phyloP scores from a whole-genome alignment of 139 green algal species.

The Limnomonas spitsbergensis region DNA sequence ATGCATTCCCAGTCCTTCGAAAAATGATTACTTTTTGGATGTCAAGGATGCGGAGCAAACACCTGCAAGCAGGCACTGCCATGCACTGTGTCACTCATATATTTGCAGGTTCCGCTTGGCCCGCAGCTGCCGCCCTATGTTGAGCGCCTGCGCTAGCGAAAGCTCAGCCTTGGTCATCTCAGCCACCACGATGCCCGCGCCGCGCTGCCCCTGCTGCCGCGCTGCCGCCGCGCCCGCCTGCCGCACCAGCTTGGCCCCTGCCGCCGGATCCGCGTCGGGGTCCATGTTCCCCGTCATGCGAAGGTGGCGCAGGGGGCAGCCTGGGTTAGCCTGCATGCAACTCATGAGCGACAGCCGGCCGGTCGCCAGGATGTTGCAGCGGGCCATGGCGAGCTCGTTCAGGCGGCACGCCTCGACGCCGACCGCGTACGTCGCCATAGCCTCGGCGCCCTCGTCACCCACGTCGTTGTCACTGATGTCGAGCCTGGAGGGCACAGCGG shows the following conservation, averaged over 20 bases:
- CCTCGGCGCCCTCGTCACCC: neutral
- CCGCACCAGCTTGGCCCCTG: constrained; percentile 3
- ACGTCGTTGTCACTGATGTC: constrained; percentile 7
- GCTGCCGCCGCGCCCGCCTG: neutral
- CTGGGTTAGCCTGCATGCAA: neutral
- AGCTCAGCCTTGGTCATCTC: constrained; percentile 2
- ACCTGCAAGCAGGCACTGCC: too few species aligned
- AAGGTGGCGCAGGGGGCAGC: constrained; percentile 1
- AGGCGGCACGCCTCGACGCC: neutral
- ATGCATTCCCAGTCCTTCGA: too few species aligned
- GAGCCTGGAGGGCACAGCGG: neutral
- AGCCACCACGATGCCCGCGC: neutral
- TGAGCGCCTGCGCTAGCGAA: constrained; percentile 10
- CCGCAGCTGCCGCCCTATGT: constrained; percentile 8
- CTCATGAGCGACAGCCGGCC: neutral
- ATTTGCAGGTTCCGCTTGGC: neutral
- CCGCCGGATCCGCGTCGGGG: neutral
- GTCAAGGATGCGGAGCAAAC: too few species aligned
- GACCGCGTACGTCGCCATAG: neutral
- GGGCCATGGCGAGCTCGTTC: neutral
- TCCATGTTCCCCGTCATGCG: neutral
- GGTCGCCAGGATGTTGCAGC: neutral
- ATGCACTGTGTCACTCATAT: constrained; percentile 5
- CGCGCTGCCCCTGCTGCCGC: neutral
- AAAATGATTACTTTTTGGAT: too few species aligned